Base-by-base conservation (phyloP, 2,329 filamentous ascomycete species). In the Boeremia exigua region DNA sequence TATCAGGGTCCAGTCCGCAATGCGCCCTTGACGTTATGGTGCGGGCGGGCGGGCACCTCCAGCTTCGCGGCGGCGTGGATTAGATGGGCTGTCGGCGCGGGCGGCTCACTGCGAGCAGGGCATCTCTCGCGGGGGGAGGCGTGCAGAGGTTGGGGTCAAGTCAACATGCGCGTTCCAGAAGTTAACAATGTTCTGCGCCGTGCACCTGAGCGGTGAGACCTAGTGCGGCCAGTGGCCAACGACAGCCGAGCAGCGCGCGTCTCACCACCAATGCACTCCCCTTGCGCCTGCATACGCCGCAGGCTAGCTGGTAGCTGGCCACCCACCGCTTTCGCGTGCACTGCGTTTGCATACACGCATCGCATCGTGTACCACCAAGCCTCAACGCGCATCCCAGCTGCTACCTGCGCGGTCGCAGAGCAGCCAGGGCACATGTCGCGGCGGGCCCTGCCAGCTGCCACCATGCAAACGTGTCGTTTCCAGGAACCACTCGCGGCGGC, bases 1-100 rank as follows among this genome's bases (percentile, higher is more conserved):
- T 43, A 29, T 68, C 63, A 69, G 66, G 66, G 68, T 68, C 64
- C 64, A 63, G 57, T 59, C 43, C 58, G 61, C 65, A 63, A 56
- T 59, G 38, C 59, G 61, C 65, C 66, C 60, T 69, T 43, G 11
- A 14, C 37, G 37, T 27, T 40, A 15, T 47, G 15, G 30, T 39
- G 37, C 44, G 32, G 56, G 43, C 37, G n/a, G 58, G 61, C 61
- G 58, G 48, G 60, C 58, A 54, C 57, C 53, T 59, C 59, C 64
- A 59, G 61, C 61, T 57, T 59, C 44, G 47, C 59, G 54, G 60
- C 56, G 55, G 49, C 51, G 59, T 50, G 36, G 64, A 52, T 48
- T 44, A 40, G 29, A 49, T 53, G 37, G 53, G 54, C 32, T 47
- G 62, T 67, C 67, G 54, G 62, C 65, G 63, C 66, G 61, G 65